Percentiles rank a stretch among this genome's conserved stretches.
These are phyloP conservation scores for Extremus antarcticus DNA, from an alignment of 495 filamentous ascomycete genomes.

Conservation along the genomic window DNA sequence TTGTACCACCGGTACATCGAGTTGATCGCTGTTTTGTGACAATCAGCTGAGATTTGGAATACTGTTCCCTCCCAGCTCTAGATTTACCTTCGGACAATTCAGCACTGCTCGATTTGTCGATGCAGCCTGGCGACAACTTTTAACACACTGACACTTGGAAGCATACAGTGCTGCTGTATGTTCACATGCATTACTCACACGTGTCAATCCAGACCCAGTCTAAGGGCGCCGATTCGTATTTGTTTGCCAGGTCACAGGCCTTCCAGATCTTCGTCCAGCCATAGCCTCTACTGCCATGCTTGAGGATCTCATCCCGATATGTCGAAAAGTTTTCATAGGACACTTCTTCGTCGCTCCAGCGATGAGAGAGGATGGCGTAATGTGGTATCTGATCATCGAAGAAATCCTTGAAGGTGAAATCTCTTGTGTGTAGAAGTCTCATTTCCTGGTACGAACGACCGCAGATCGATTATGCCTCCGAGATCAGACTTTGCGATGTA, in stretches of 20 bases:
- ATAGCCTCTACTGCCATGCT: not conserved
- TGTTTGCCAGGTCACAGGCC: not conserved
- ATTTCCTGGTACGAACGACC: not conserved
- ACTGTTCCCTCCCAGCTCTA: not conserved
- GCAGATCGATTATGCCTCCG: no score
- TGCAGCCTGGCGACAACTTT: not conserved
- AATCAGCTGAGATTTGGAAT: not conserved
- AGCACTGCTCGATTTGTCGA: conserved; percentile 5
- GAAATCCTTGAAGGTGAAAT: conserved; percentile 9
- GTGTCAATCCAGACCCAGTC: conserved; percentile 5
- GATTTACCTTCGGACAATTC: conserved; percentile 1
- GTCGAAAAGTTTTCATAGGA: conserved; percentile 5
- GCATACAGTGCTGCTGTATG: not conserved
- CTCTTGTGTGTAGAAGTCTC: not conserved
- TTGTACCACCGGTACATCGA: conserved; percentile 10
- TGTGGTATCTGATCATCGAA: not conserved
- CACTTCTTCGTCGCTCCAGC: conserved; percentile 13
- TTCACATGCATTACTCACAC: not conserved
- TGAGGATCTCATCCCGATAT: not conserved
- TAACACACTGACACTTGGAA: no score
- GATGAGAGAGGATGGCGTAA: conserved; percentile 19
- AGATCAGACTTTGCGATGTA: no score
- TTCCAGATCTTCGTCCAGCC: not conserved
- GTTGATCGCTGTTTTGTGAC: conserved; percentile 1
- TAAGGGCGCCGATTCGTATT: not conserved